A percentile compares a stretch with the other conserved stretches of the same genome.
Conservation (phyloP, 164 flowering plant genomes). For the Aristolochia californica region DNA sequence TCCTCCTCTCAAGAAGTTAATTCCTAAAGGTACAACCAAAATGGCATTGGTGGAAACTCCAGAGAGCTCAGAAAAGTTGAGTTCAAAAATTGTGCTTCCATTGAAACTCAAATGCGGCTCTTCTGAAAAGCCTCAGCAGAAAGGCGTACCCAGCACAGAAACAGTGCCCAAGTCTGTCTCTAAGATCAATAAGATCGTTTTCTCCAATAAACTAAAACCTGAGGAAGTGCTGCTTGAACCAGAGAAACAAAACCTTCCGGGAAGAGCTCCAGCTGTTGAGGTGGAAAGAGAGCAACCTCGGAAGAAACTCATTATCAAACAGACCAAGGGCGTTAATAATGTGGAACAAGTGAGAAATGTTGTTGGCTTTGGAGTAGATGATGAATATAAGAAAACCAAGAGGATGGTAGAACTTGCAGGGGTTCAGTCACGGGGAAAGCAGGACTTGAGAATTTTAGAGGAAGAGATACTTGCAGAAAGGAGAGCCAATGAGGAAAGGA, state of each 20-base stretch:
- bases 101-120: conserved; percentile 69
- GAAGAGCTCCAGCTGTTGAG: conserved; percentile 51
- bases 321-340: conserved; percentile 48
- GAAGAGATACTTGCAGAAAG: conserved; percentile 24
- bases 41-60: conserved; percentile 36
- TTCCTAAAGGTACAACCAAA: conserved; percentile 42
- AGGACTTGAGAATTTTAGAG: conserved; percentile 23
- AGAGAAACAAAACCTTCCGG: conserved; percentile 26
- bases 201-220: conserved; percentile 49
- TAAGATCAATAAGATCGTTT: conserved; percentile 57
- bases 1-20: conserved; percentile 31
- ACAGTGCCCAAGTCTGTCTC: conserved; percentile 27
- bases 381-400: conserved; percentile 47
- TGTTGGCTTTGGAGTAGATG: conserved; percentile 30
- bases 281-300: conserved; percentile 40
- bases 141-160: conserved; percentile 24
- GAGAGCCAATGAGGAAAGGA: conserved; percentile 34
- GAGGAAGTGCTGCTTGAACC: conserved; percentile 48
- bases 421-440: conserved; percentile 31
- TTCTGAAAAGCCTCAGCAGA: conserved; percentile 41
- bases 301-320: conserved; percentile 68
- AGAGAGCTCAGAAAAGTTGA: conserved; percentile 41
- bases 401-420: conserved; percentile 59
- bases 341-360: conserved; percentile 40
- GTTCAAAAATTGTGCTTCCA: conserved; percentile 35